Evolutionary conservation across 2,329 filamentous ascomycete species (phyloP).

Genomic region (Graphilbum fragrans): DNA sequence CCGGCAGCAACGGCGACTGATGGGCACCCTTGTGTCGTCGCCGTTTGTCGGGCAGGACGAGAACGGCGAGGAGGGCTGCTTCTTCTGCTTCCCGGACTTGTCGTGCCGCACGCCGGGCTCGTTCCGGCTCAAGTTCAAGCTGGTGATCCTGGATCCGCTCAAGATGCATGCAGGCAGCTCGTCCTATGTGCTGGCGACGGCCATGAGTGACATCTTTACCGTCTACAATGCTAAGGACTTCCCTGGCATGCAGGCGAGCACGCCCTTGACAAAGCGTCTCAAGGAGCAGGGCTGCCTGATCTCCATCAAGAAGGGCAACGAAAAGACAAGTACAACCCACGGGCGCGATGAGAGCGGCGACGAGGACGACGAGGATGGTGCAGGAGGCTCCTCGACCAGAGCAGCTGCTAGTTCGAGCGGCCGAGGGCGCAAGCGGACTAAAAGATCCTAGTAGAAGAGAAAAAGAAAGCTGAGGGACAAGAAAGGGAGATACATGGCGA

Average conservation of each 20-base stretch:
- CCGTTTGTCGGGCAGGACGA: constrained; percentile 70
- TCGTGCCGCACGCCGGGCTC: constrained; percentile 65
- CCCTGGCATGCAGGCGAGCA: constrained; percentile 71
- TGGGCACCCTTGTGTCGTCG: constrained; percentile 68
- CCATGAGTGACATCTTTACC: constrained; percentile 59
- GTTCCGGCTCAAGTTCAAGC: constrained; percentile 63
- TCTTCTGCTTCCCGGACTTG: constrained; percentile 77
- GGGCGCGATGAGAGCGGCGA: constrained; percentile 29
- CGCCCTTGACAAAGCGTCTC: constrained; percentile 57
- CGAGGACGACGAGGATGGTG: constrained; percentile 30
- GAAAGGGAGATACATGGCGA: no score
- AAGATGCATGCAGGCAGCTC: constrained; percentile 39
- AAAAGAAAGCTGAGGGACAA: no score
- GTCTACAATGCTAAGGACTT: constrained; percentile 82
- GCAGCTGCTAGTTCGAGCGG: background rate
- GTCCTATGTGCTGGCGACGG: constrained; percentile 37
- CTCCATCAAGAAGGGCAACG: constrained; percentile 77
- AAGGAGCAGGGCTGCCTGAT: constrained; percentile 75
- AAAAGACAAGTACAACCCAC: constrained; percentile 33
- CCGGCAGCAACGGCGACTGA: constrained; percentile 60
- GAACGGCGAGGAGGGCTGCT: constrained; percentile 59
- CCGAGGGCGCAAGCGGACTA: constrained; percentile 8
- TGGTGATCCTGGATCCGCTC: constrained; percentile 58
- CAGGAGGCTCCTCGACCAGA: constrained; percentile 2
- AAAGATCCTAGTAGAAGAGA: constrained; percentile 1